These are phyloP conservation scores for Penicillium diatomitis DNA, from an alignment of 495 filamentous ascomycete genomes.

Conservation along the genomic window DNA sequence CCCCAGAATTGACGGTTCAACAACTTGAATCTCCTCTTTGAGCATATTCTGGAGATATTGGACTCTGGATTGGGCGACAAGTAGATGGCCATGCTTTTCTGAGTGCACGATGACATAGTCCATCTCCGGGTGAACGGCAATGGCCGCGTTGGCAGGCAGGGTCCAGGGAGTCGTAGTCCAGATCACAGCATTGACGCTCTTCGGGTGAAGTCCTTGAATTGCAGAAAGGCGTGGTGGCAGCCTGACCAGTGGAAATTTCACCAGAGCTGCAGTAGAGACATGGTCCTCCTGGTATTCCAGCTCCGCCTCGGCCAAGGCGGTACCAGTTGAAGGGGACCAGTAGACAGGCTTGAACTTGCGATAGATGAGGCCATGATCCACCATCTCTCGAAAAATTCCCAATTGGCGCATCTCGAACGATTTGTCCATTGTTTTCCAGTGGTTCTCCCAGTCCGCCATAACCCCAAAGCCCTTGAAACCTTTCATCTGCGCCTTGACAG, in stretches of 20 bases:
- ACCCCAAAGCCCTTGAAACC: constrained; percentile 76
- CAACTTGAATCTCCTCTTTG: constrained; percentile 36
- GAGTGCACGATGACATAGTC: constrained; percentile 62
- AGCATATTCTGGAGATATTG: constrained; percentile 39
- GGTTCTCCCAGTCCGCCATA: constrained; percentile 89
- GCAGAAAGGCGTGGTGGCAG: constrained; percentile 38
- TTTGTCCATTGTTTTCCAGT: constrained; percentile 88
- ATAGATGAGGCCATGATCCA: constrained; percentile 75
- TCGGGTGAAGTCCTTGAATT: constrained; percentile 24
- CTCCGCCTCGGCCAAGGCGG: constrained; percentile 90
- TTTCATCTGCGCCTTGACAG: constrained; percentile 72
- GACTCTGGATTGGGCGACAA: constrained; percentile 59
- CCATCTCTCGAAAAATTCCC: constrained; percentile 76
- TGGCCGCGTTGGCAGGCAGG: constrained; percentile 81
- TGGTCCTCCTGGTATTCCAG: constrained; percentile 89
- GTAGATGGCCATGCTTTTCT: constrained; percentile 43
- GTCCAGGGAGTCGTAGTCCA: constrained; percentile 99
- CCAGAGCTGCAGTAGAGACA: constrained; percentile 67
- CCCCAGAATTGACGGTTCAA: constrained; percentile 54
- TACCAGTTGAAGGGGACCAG: constrained; percentile 87
- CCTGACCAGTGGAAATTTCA: constrained; percentile 62
- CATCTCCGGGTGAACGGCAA: constrained; percentile 66
- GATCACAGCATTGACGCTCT: constrained; percentile 60
- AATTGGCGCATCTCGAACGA: constrained; percentile 82
- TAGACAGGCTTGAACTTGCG: constrained; percentile 87